A percentile compares a stretch with the other conserved stretches of the same genome.
Conservation (phyloP, 352 stramenopile species). For the Globisporangium uncinulatum region DNA sequence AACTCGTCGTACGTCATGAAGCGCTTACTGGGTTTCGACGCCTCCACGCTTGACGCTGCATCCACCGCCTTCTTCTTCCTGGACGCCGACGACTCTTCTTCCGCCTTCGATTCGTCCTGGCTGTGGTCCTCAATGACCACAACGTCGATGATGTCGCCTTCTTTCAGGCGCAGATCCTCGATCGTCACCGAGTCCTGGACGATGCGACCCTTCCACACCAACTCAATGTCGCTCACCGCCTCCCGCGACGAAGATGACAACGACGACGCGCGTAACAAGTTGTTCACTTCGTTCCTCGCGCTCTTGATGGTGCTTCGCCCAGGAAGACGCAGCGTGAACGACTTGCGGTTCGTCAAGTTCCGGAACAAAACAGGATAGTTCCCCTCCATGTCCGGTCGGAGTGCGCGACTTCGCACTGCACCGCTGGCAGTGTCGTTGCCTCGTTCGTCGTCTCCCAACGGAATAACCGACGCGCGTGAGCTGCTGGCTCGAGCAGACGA, state of each 20-base stretch:
- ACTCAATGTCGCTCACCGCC: conserved; percentile 46
- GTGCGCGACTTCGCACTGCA: conserved; percentile 18
- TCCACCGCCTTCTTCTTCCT: conserved; percentile 27
- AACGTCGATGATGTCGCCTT: conserved; percentile 62
- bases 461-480: conserved; percentile 51
- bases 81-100: conserved; percentile 13
- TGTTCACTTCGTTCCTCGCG: conserved; percentile 50
- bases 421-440: conserved; percentile 17
- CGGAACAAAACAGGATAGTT: conserved; percentile 59
- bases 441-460: conserved; percentile 43
- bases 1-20: conserved; percentile 85
- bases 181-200: conserved; percentile 37
- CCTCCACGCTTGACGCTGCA: conserved; percentile 10
- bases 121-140: conserved; percentile 56
- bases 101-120: conserved; percentile 25
- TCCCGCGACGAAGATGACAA: conserved; percentile 32
- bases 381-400: conserved; percentile 46
- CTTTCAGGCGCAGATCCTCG: conserved; percentile 49
- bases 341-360: conserved; percentile 64
- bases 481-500: conserved; percentile 4
- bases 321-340: conserved; percentile 52
- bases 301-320: conserved; percentile 48
- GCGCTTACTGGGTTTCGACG: conserved; percentile 31
- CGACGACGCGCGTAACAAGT: conserved; percentile 41
- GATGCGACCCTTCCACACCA: conserved; percentile 58